phyloP scores from a whole-genome alignment of 176 grass and related monocot species.

The Avena sativa region DNA sequence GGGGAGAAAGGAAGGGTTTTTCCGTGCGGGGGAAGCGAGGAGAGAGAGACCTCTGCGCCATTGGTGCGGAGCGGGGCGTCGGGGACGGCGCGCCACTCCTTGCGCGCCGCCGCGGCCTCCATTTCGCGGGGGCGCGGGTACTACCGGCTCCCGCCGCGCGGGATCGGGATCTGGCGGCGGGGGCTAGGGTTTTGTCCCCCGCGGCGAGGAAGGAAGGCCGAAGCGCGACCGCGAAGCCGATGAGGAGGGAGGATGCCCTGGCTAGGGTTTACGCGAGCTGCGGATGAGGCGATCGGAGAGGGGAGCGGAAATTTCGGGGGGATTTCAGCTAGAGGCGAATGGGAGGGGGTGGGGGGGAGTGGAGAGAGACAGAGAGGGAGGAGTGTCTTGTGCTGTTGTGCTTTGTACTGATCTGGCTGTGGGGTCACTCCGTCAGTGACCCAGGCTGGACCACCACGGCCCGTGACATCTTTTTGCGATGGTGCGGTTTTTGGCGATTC shows the following conservation, averaged over 20 bases:
- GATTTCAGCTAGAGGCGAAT: slow-evolving; percentile 25
- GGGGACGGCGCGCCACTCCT: slow-evolving; percentile 97
- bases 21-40: not conserved
- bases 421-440: not conserved
- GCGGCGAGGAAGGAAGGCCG: not conserved
- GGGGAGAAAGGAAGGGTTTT: slow-evolving; percentile 34
- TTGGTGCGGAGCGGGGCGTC: slow-evolving; percentile 66
- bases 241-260: not conserved
- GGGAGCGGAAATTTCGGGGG: slow-evolving; percentile 16
- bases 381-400: not conserved
- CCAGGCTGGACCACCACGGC: not conserved
- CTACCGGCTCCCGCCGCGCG: slow-evolving; percentile 24
- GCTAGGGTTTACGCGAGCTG: slow-evolving; percentile 40
- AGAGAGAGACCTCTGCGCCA: slow-evolving; percentile 65
- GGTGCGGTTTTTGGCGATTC: not conserved
- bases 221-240: not conserved
- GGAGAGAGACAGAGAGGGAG: not conserved
- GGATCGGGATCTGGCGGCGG: slow-evolving; percentile 70
- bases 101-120: slow-evolving; percentile 58
- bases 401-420: not conserved
- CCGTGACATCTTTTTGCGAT: slow-evolving; percentile 10
- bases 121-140: slow-evolving; percentile 25
- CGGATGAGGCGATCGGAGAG: slow-evolving; percentile 34
- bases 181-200: slow-evolving; percentile 49
- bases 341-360: not conserved